Base-by-base conservation (phyloP, 768 basidiomycete genomes). In the Tulasnella sp. region DNA sequence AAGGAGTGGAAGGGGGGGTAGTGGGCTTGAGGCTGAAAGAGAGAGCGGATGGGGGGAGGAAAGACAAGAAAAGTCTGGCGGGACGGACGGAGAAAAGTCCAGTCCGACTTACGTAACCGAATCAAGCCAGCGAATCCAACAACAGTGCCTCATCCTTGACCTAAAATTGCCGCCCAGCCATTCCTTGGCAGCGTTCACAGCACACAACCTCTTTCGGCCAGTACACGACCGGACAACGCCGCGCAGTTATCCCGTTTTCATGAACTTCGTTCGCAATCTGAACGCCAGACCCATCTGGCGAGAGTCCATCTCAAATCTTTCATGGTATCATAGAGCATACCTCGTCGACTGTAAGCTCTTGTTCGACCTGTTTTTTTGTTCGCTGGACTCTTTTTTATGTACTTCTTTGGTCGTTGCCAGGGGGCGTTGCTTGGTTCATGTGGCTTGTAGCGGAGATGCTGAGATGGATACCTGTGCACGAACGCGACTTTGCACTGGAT, bases 261-360 rank as follows among this genome's bases (percentile, higher is more conserved):
- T 34, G 42, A 34, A 48, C 27, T 58, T 68, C 34, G 75, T 42
- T 31, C 75, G 38, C 75, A 48, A 76, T 24, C n/a, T 68, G 5
- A 68, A 34, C 62, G 27, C 62, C 21, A 68, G 62, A 10, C 46
- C 39, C 21, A 56, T 56, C n/a, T 73, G 78, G 78, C 40, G 42
- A n/a, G 62, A 80, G 34, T 75, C 62, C 19, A 34, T 73, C 34
- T 62, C 56, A 71, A 75, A 81, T 75, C 56, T 79, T 48, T 39
- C 80, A 44, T 87, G 86, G 85, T 81, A 83, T 19, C 84, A 86
- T 74, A 77, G 82, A 58, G 86, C 88, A 16, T 91, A 91, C 82
- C 34, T 87, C 16, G 76, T 87, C 7, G 91, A 92, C 83, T 92
- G 91, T 91, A 89, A 82, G 82, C 82, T 71, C 8, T 34, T 68